Evolutionary conservation across 495 filamentous ascomycete species (phyloP).

Genomic region (Thozetella sp.): DNA sequence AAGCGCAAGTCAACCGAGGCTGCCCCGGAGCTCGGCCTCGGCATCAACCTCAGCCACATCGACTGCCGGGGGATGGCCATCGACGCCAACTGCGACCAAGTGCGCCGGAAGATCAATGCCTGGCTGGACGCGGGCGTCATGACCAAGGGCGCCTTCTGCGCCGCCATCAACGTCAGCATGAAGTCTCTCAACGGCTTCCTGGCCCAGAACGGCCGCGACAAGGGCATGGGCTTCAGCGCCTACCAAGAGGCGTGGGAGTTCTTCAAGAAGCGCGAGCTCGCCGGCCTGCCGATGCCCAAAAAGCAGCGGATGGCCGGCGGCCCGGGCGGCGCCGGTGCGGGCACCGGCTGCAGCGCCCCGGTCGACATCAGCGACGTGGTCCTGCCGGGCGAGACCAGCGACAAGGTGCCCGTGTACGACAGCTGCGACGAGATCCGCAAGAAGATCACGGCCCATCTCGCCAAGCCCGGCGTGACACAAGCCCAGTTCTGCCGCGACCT

Average conservation of each 20-base stretch:
- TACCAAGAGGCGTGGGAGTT: conserved; percentile 30
- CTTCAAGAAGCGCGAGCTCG: conserved; percentile 33
- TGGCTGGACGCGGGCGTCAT: conserved; percentile 45
- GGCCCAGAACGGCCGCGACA: conserved; percentile 27
- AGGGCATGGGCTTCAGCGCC: conserved; percentile 21
- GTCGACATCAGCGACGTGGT: conserved; percentile 35
- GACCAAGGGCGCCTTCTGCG: conserved; percentile 46
- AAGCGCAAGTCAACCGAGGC: conserved; percentile 33
- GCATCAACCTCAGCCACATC: conserved; percentile 17
- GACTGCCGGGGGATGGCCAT: conserved; percentile 19
- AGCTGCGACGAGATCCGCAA: conserved; percentile 58
- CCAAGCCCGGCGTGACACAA: conserved; percentile 46
- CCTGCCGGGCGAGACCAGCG: conserved; percentile 41
- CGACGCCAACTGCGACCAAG: conserved; percentile 30
- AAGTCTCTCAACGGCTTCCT: conserved; percentile 38
- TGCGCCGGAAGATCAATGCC: conserved; percentile 44
- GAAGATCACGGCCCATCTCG: conserved; percentile 55
- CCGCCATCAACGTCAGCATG: conserved; percentile 32
- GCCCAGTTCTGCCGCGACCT: conserved; percentile 54
- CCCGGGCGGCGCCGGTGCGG: conserved; percentile 1
- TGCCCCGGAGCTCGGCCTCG: conserved; percentile 16
- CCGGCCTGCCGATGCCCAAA: conserved; percentile 28
- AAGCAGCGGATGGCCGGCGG: conserved; percentile 20
- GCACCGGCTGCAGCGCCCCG: conserved; percentile 7
- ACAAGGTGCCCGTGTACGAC: conserved; percentile 49